These are phyloP conservation scores for Trichosanthes truncata DNA, from an alignment of 306 rosid genomes.

Conservation along the genomic window DNA sequence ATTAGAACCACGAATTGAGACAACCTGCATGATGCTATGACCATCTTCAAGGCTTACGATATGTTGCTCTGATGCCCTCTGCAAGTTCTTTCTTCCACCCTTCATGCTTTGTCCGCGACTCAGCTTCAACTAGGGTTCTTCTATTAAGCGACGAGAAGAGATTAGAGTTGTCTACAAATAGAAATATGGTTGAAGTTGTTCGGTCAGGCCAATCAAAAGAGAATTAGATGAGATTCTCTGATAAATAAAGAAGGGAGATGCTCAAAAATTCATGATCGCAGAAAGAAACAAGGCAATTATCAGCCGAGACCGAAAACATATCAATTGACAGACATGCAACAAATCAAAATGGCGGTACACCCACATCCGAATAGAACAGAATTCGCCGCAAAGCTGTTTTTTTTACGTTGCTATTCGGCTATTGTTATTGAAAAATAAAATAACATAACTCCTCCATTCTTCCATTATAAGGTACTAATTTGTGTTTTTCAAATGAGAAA, in stretches of 20 bases:
- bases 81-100: conserved; percentile 90
- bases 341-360: not conserved
- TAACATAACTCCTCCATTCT: not conserved
- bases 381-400: not conserved
- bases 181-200: not conserved
- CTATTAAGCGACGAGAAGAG: not conserved
- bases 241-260: not conserved
- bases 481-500: not conserved
- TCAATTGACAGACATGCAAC: too few relatives aligned
- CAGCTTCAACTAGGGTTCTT: not conserved
- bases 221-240: not conserved
- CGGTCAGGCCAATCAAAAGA: not conserved
- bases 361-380: not conserved
- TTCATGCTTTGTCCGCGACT: conserved; percentile 26
- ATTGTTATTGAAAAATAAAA: too few relatives aligned
- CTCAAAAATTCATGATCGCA: not conserved
- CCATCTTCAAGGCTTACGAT: conserved; percentile 44
- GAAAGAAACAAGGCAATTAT: not conserved
- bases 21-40: conserved; percentile 55
- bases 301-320: too few relatives aligned
- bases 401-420: too few relatives aligned
- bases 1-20: conserved; percentile 79
- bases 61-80: conserved; percentile 48
- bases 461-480: not conserved
- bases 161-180: not conserved